These are phyloP conservation scores for Monilinia fructigena DNA, from an alignment of 2,329 filamentous ascomycete genomes.

Conservation along the genomic window DNA sequence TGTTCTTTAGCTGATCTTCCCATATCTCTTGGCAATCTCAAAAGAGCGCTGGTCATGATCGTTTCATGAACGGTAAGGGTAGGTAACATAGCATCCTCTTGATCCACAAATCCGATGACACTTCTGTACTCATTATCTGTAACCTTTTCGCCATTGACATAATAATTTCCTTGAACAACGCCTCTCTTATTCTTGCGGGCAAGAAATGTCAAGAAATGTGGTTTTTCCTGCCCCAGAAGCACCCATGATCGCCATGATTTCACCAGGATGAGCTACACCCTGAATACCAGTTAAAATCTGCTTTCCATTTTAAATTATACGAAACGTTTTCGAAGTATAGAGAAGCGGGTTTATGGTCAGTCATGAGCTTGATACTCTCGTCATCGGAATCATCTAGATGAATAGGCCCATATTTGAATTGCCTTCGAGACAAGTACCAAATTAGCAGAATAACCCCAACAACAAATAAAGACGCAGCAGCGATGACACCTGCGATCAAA, in stretches of 20 bases:
- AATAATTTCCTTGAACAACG: conserved; percentile 73
- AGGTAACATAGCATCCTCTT: conserved; percentile 95
- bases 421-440: conserved; percentile 85
- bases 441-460: conserved; percentile 79
- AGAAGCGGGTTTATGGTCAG: conserved; percentile 86
- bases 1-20: conserved; percentile 83
- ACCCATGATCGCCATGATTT: conserved; percentile 96
- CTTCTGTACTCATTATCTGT: conserved; percentile 81
- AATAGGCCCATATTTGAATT: conserved; percentile 68
- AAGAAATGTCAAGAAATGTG: conserved; percentile 88
- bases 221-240: conserved; percentile 97
- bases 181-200: conserved; percentile 97
- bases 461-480: conserved; percentile 78
- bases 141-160: conserved; percentile 90
- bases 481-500: conserved; percentile 90
- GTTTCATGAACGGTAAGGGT: conserved; percentile 98
- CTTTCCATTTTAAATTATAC: conserved; percentile 86
- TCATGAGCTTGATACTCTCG: conserved; percentile 80
- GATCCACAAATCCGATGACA: conserved; percentile 94
- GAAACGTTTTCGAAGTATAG: conserved; percentile 85
- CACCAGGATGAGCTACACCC: conserved; percentile 89
- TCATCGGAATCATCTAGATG: conserved; percentile 87
- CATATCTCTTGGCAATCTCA: conserved; percentile 93
- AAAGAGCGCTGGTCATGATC: conserved; percentile 87
- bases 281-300: conserved; percentile 77